phyloP scores from a whole-genome alignment of 2,329 filamentous ascomycete genomes.

The Tolypocladium ophioglossoides region DNA sequence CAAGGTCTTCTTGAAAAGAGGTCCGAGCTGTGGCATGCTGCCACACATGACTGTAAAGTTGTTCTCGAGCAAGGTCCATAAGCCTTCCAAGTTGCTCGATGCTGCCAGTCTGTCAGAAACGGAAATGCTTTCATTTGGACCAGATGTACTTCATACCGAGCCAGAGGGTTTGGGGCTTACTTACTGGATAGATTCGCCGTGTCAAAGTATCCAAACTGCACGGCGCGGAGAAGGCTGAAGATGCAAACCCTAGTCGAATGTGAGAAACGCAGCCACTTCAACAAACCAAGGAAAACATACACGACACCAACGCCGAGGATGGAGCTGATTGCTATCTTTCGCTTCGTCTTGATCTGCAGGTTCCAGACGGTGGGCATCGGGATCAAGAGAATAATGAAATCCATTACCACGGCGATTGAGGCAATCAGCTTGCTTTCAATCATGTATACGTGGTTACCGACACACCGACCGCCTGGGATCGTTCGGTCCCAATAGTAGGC shows the following conservation, averaged over 20 bases:
- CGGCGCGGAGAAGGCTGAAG: constrained; percentile 1
- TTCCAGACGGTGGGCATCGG: neutral
- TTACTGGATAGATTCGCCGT: constrained; percentile 3
- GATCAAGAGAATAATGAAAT: neutral
- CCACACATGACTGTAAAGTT: neutral
- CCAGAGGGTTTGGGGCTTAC: neutral
- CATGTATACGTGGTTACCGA: neutral
- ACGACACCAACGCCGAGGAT: neutral
- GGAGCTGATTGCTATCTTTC: neutral
- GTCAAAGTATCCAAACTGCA: constrained; percentile 4
- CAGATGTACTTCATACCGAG: neutral
- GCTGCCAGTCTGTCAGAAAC: neutral
- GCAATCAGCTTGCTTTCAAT: neutral
- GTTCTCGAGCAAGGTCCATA: neutral
- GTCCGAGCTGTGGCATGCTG: neutral
- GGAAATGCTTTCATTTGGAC: neutral
- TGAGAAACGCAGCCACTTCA: neutral
- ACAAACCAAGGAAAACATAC: neutral
- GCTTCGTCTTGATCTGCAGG: neutral
- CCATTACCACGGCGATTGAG: neutral
- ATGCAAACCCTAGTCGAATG: constrained; percentile 1
- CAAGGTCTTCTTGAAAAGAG: neutral
- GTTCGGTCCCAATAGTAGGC: constrained; percentile 6
- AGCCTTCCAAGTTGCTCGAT: neutral
- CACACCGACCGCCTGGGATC: constrained; percentile 2